Conservation (phyloP, 768 basidiomycete species). For the Tulasnella sp. region DNA sequence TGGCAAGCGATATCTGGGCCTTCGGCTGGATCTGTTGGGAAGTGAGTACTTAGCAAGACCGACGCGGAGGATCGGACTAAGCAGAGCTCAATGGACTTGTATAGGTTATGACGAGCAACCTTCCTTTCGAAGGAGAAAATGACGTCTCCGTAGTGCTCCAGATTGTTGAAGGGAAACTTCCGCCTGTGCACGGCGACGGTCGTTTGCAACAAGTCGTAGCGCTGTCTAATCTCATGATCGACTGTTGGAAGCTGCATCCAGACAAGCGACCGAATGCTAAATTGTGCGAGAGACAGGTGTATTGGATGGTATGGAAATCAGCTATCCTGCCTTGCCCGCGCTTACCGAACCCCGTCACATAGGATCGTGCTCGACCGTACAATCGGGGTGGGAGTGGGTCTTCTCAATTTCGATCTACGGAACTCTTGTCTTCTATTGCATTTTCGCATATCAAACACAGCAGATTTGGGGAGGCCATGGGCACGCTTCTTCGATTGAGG, state of each 20-base stretch:
- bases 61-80: not conserved
- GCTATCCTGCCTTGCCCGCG: not conserved
- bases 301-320: not conserved
- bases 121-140: not conserved
- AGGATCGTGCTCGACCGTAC: not conserved
- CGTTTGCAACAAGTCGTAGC: not conserved
- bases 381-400: not conserved
- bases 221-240: not conserved
- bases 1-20: conserved; percentile 9
- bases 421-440: not conserved
- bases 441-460: not conserved
- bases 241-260: not conserved
- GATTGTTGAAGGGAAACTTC: not conserved
- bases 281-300: not conserved
- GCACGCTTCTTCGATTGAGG: not conserved
- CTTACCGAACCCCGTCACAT: not conserved
- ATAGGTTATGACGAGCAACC: not conserved
- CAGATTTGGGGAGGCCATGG: not conserved
- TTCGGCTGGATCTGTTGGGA: conserved; percentile 17
- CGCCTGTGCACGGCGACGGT: not conserved
- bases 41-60: not conserved
- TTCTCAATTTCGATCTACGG: not conserved
- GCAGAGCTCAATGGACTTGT: no score
- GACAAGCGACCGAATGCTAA: not conserved
- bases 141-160: not conserved